Conservation (phyloP, 352 stramenopile species). For the Peronospora destructor region DNA sequence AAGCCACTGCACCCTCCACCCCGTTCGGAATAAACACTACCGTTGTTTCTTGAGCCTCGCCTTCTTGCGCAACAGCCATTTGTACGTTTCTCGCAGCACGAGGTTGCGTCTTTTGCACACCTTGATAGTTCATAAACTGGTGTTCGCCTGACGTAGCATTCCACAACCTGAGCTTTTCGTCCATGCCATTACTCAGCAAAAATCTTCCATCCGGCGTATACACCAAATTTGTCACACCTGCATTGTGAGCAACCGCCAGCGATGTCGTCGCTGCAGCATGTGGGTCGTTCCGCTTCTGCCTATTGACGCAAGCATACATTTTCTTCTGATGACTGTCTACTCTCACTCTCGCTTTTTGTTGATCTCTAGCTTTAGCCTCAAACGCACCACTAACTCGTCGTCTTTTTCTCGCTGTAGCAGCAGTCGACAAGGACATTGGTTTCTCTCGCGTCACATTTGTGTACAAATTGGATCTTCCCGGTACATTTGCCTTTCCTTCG, state of each 20-base stretch:
- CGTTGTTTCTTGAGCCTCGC: slow-evolving; percentile 36
- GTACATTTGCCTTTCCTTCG: slow-evolving; percentile 44
- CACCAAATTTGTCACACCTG: slow-evolving; percentile 47
- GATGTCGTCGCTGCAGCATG: slow-evolving; percentile 48
- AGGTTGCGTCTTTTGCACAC: slow-evolving; percentile 23
- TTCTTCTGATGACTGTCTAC: slow-evolving; percentile 16
- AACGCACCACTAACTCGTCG: slow-evolving; percentile 16
- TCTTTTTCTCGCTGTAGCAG: slow-evolving; percentile 30
- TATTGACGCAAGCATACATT: slow-evolving; percentile 4
- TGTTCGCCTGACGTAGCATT: slow-evolving; percentile 47
- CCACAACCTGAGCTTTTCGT: slow-evolving; percentile 65
- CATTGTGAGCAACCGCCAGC: slow-evolving; percentile 40
- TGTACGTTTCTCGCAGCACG: slow-evolving; percentile 38
- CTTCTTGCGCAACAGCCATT: slow-evolving; percentile 59
- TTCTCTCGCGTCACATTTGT: slow-evolving; percentile 41
- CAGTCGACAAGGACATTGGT: slow-evolving; percentile 27
- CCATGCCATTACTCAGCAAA: slow-evolving; percentile 51
- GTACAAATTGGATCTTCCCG: slow-evolving; percentile 42
- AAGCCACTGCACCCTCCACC: slow-evolving; percentile 35
- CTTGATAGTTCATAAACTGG: slow-evolving; percentile 66
- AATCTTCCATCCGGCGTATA: slow-evolving; percentile 64
- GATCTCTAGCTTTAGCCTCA: slow-evolving; percentile 22
- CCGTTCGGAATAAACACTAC: slow-evolving; percentile 63
- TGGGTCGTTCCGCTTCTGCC: slow-evolving; percentile 39
- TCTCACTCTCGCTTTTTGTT: slow-evolving; percentile 13